A percentile compares a stretch with the other conserved stretches of the same genome.
Evolutionary conservation across 1,284 basidiomycete species (phyloP).

Genomic region (Tylopilus orsonianus): DNA sequence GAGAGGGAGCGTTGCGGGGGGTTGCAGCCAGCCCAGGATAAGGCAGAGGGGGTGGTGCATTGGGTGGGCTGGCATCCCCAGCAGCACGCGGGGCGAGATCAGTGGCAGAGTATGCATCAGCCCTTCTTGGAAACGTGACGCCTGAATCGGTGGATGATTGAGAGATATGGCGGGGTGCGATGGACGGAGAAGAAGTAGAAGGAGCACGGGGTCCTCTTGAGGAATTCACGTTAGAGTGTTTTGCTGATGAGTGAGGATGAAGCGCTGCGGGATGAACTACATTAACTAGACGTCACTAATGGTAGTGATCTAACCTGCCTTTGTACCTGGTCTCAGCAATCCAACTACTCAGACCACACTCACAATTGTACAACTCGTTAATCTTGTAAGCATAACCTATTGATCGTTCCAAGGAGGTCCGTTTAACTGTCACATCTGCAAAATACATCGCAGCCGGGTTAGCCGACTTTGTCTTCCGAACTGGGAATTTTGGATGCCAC

Average conservation of each 20-base stretch:
- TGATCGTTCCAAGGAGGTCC: slow-evolving; percentile 71
- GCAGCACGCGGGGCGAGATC: slow-evolving; percentile 56
- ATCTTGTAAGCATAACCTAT: slow-evolving; percentile 80
- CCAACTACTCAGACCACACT: slow-evolving; percentile 83
- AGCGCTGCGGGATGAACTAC: slow-evolving; percentile 17
- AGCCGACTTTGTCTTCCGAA: slow-evolving; percentile 44
- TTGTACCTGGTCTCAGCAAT: slow-evolving; percentile 52
- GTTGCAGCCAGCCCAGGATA: slow-evolving; percentile 62
- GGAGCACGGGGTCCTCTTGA: slow-evolving; percentile 31
- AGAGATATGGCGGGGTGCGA: slow-evolving; percentile 65
- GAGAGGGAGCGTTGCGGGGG: slow-evolving; percentile 30
- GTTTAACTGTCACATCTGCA: slow-evolving; percentile 62
- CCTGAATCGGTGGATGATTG: slow-evolving; percentile 71
- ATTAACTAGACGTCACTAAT: slow-evolving; percentile 11
- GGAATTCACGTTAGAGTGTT: slow-evolving; percentile 24
- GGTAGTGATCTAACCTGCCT: slow-evolving; percentile 41
- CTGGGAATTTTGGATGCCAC: slow-evolving; percentile 20
- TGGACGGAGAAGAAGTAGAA: slow-evolving; percentile 34
- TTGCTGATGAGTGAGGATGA: slow-evolving; percentile 31
- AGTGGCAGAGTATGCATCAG: slow-evolving; percentile 73
- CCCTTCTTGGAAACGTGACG: slow-evolving; percentile 72
- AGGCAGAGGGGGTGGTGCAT: slow-evolving; percentile 66
- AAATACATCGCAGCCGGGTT: slow-evolving; percentile 78
- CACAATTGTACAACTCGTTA: slow-evolving; percentile 75
- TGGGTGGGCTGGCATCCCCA: slow-evolving; percentile 47